Conservation (phyloP, 495 filamentous ascomycete species). For the Penicillium pulvis region DNA sequence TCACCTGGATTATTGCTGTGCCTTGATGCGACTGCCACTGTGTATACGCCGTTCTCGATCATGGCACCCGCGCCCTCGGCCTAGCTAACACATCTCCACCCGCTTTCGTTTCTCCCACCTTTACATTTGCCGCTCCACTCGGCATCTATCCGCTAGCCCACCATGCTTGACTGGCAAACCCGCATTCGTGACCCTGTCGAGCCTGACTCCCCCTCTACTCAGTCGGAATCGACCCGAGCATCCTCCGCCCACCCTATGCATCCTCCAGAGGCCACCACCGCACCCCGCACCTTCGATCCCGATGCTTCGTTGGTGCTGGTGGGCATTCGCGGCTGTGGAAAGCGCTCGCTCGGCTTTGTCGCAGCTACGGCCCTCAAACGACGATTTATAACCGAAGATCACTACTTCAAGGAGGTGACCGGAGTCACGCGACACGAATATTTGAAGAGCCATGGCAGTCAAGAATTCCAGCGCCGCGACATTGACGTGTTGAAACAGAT, state of each 20-base stretch:
- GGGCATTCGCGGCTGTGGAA: constrained; percentile 75
- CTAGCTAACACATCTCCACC: constrained; percentile 7
- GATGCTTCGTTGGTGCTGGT: constrained; percentile 76
- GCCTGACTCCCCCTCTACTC: constrained; percentile 3
- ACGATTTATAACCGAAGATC: constrained; percentile 74
- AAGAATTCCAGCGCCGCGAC: constrained; percentile 65
- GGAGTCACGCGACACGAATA: constrained; percentile 66
- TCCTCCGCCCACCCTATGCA: constrained; percentile 24
- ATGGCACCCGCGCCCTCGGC: constrained; percentile 11
- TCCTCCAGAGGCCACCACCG: constrained; percentile 48
- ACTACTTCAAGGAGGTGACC: constrained; percentile 71
- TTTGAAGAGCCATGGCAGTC: constrained; percentile 61
- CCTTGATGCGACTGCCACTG: constrained; percentile 10
- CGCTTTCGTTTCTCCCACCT: not conserved
- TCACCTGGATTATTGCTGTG: not conserved
- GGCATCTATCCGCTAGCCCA: not conserved
- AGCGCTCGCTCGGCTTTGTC: constrained; percentile 77
- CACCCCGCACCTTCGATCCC: constrained; percentile 54
- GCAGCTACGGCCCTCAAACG: constrained; percentile 73
- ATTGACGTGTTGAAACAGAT: constrained; percentile 67
- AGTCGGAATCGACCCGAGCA: constrained; percentile 3
- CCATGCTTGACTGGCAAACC: constrained; percentile 20
- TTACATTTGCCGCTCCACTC: not conserved
- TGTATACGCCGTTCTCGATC: constrained; percentile 7
- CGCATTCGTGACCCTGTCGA: constrained; percentile 14